Base-by-base conservation (phyloP, 192 early-diverging fungal genomes). In the Dissophora globulifera region DNA sequence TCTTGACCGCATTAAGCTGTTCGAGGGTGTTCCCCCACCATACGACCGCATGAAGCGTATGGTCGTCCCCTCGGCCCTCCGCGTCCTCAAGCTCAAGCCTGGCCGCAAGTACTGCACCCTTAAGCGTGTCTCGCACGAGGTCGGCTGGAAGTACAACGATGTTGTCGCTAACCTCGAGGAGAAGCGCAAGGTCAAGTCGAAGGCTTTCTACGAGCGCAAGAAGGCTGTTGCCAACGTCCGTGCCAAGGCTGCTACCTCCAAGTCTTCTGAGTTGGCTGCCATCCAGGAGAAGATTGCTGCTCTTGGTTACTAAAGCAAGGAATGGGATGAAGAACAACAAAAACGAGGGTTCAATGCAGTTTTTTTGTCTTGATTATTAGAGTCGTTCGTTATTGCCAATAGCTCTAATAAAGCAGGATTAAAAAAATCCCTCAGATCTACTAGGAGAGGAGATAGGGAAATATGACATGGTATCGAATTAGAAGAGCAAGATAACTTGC, bases 111-210 rank as follows among this genome's bases (percentile, higher is more conserved):
- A 88, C 93, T 93, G 94, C 83, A 92, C 91, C 69, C 82, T 99
- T 64, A 92, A 94, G 86, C 90, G 94, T 72, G 88, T 99, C 83
- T 91, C 93, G 48, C 79, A 87, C 78, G 98, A 98, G 88, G 92
- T 99, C 79, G 96, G 98, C 70, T 99, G 98, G 98, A 99, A 98
- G 87, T 98, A 98, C 93, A 86, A 96, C 83, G 96, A 94, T 75
- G 92, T 99, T 66, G 93, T 99, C 79, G 89, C 88, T 83, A 89
- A 91, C 80, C 89, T 99, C 62, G 98, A 99, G 88, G 95, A 95
- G 85, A 98, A 99, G 93, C 92, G 98, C 83, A 98, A 98, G 94
- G 92, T 91, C 82, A 92, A 93, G 85, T 82, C 85, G 81, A 83
- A 90, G 78, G 95, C 92, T 69, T 97, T 85, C 90, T 98, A 96